These are phyloP conservation scores for Quercus berberidifolia DNA, from an alignment of 306 rosid genomes.

Conservation along the genomic window DNA sequence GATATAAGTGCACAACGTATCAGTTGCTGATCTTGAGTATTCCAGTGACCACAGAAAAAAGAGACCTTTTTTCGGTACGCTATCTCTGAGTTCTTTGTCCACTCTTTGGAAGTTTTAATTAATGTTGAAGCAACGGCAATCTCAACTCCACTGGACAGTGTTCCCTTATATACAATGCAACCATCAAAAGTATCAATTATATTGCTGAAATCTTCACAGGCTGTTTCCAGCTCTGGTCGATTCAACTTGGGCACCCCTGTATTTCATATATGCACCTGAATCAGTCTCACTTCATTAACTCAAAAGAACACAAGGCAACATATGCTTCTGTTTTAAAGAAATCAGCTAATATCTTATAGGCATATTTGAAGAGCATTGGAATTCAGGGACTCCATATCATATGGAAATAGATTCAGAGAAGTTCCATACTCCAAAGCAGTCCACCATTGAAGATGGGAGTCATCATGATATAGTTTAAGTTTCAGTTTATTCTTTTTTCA, in stretches of 20 bases:
- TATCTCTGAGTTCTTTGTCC: slow-evolving; percentile 68
- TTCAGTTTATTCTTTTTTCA: neutral
- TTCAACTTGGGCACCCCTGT: slow-evolving; percentile 92
- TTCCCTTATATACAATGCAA: slow-evolving; percentile 76
- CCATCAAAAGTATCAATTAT: slow-evolving; percentile 43
- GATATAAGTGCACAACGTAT: neutral
- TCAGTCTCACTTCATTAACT: neutral
- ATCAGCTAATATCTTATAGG: neutral
- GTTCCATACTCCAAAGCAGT: neutral
- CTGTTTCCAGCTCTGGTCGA: slow-evolving; percentile 70
- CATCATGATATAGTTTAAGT: neutral
- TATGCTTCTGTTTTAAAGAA: neutral
- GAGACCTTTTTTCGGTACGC: slow-evolving; percentile 72
- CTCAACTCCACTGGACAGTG: slow-evolving; percentile 88
- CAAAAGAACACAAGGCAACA: neutral
- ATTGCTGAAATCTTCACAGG: slow-evolving; percentile 98
- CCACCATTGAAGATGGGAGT: neutral
- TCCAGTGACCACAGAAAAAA: slow-evolving; percentile 3
- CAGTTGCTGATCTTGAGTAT: neutral
- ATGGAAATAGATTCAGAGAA: neutral
- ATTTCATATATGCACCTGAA: slow-evolving; percentile 12
- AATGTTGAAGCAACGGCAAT: slow-evolving; percentile 79
- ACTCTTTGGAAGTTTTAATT: slow-evolving; percentile 48
- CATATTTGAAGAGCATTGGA: neutral
- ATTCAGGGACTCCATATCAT: neutral